Evolutionary conservation across 352 stramenopile genomes (phyloP).

Genomic region (Globisporangium spinosum): DNA sequence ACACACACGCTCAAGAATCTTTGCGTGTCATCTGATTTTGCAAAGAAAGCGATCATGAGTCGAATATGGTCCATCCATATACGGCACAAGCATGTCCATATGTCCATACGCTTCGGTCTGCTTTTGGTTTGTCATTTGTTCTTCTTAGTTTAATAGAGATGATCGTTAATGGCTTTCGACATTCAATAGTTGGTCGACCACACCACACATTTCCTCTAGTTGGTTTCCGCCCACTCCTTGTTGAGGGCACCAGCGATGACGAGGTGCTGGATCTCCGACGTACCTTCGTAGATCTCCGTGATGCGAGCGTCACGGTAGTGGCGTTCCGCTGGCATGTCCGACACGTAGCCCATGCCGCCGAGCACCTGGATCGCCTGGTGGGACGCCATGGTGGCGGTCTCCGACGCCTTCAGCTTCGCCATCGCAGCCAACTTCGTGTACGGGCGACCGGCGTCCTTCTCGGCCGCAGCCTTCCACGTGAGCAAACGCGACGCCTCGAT

Average conservation of each 20-base stretch:
- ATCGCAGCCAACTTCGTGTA: conserved; percentile 95
- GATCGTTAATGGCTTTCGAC: neutral
- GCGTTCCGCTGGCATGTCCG: conserved; percentile 95
- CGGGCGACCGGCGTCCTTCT: conserved; percentile 89
- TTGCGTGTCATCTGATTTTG: neutral
- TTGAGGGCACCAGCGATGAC: conserved; percentile 95
- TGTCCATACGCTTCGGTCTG: neutral
- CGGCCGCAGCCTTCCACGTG: conserved; percentile 91
- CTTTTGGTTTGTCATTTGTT: neutral
- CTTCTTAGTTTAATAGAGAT: conserved; percentile 1
- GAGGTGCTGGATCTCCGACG: conserved; percentile 96
- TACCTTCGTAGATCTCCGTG: conserved; percentile 97
- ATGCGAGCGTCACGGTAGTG: conserved; percentile 97
- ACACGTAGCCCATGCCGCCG: conserved; percentile 94
- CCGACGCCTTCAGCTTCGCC: conserved; percentile 95
- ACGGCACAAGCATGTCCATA: neutral
- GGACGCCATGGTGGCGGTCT: conserved; percentile 94
- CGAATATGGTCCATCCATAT: neutral
- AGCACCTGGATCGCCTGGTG: conserved; percentile 97
- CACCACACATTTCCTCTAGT: conserved; percentile 19
- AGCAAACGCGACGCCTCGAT: conserved; percentile 91
- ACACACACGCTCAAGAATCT: neutral
- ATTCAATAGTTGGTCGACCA: neutral
- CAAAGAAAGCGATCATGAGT: too few relatives aligned
- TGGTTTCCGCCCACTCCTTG: conserved; percentile 91